A percentile compares a stretch with the other conserved stretches of the same genome.
phyloP scores from a whole-genome alignment of 345 rosid species.

The Raphanus raphanistrum region DNA sequence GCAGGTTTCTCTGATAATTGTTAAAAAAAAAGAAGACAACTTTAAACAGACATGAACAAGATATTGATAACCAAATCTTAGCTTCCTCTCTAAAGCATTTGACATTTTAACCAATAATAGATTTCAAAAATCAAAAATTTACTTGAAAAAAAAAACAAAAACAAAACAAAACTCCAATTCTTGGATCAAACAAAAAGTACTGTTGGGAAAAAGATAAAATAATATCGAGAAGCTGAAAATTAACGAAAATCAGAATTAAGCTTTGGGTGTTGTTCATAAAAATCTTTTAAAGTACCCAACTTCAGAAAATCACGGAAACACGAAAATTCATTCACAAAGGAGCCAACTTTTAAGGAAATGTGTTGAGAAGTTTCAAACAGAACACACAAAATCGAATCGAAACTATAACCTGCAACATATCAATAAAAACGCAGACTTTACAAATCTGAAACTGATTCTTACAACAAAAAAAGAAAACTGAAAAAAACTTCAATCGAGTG shows the following conservation, averaged over 20 bases:
- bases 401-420: background rate
- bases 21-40: background rate
- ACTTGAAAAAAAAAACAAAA: background rate
- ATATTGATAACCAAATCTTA: background rate
- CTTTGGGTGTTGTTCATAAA: background rate
- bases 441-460: conserved; percentile 25
- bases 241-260: conserved; percentile 5
- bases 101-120: background rate
- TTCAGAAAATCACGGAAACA: background rate
- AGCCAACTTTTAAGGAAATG: background rate
- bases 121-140: background rate
- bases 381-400: background rate
- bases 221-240: background rate
- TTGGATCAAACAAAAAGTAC: conserved; percentile 30
- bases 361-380: background rate
- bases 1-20: conserved; percentile 22
- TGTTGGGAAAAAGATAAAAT: conserved; percentile 4
- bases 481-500: conserved; percentile 13
- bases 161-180: background rate
- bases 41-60: background rate
- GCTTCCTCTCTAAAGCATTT: background rate
- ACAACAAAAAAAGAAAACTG: background rate
- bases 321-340: conserved; percentile 3
- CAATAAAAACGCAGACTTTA: conserved; percentile 9
- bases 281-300: background rate